Evolutionary conservation across 371 early-diverging fungal species (phyloP).

Genomic region (Rhizopus stolonifer): DNA sequence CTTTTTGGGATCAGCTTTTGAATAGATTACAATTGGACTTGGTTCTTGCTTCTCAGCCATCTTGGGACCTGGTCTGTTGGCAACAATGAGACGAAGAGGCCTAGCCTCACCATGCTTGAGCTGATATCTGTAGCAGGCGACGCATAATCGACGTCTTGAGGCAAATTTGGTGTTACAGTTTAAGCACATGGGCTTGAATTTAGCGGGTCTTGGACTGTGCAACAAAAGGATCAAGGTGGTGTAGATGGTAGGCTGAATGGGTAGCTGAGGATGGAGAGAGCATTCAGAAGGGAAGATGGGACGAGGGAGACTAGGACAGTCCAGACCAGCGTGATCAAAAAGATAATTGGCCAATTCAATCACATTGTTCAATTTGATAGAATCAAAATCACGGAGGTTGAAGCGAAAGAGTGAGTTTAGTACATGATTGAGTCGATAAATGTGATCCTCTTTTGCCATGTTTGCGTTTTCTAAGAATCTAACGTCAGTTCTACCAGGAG

Average conservation of each 20-base stretch:
- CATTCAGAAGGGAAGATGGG: constrained; percentile 22
- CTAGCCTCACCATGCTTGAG: constrained; percentile 38
- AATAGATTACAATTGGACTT: neutral
- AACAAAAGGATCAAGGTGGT: constrained; percentile 29
- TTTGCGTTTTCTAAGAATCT: constrained; percentile 42
- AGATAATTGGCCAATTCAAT: constrained; percentile 37
- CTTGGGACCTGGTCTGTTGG: constrained; percentile 33
- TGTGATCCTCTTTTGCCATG: constrained; percentile 47
- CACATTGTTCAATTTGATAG: constrained; percentile 20
- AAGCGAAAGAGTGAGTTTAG: constrained; percentile 49
- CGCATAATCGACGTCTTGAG: constrained; percentile 43
- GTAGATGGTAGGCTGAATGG: constrained; percentile 29
- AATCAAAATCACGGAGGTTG: constrained; percentile 35
- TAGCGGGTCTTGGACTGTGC: constrained; percentile 36
- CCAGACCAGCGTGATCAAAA: constrained; percentile 39
- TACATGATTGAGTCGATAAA: constrained; percentile 47
- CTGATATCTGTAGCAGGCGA: constrained; percentile 45
- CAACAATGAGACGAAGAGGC: constrained; percentile 42
- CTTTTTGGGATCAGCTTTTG: constrained; percentile 16
- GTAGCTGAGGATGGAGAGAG: neutral
- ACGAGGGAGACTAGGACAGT: constrained; percentile 31
- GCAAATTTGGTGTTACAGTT: constrained; percentile 47
- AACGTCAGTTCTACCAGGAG: constrained; percentile 47
- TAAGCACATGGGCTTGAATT: constrained; percentile 41
- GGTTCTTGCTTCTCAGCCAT: neutral